phyloP scores from a whole-genome alignment of 192 early-diverging fungal species.

The Irineochytrium annulatum region DNA sequence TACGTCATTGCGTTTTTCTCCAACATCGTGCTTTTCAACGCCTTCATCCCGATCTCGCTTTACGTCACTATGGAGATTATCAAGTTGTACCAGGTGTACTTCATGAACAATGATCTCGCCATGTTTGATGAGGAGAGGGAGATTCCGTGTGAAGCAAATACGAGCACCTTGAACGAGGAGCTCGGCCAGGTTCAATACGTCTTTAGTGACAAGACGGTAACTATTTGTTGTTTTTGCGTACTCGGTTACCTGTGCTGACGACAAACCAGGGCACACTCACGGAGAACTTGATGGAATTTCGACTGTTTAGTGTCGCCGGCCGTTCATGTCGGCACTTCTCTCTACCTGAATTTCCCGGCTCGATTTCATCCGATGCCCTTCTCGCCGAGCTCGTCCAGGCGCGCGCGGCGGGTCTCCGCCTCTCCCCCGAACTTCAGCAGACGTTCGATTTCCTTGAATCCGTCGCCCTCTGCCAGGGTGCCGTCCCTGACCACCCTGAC shows the following conservation, averaged over 20 bases:
- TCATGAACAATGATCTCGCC: slow-evolving; percentile 83
- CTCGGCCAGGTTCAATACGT: slow-evolving; percentile 94
- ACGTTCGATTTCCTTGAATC: slow-evolving; percentile 56
- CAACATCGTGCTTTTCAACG: slow-evolving; percentile 46
- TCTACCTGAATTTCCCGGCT: not conserved
- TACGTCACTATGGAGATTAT: slow-evolving; percentile 91
- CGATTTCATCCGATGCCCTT: not conserved
- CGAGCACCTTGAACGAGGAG: slow-evolving; percentile 90
- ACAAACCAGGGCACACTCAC: slow-evolving; percentile 72
- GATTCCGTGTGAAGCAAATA: slow-evolving; percentile 71
- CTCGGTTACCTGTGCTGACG: not conserved
- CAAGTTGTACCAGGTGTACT: slow-evolving; percentile 79
- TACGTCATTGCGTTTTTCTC: slow-evolving; percentile 24
- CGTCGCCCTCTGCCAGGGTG: slow-evolving; percentile 74
- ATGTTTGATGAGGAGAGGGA: slow-evolving; percentile 81
- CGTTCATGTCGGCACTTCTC: slow-evolving; percentile 60
- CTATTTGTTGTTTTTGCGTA: not conserved
- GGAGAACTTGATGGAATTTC: slow-evolving; percentile 93
- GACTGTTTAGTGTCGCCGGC: slow-evolving; percentile 83
- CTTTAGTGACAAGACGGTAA: slow-evolving; percentile 78
- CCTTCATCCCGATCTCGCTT: slow-evolving; percentile 76
- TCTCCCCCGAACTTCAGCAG: slow-evolving; percentile 2
- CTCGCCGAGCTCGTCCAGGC: not conserved
- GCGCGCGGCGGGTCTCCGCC: not conserved
- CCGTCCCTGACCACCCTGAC: slow-evolving; percentile 76